Conservation (phyloP, 495 filamentous ascomycete genomes). For the Ramalina peruviana region DNA sequence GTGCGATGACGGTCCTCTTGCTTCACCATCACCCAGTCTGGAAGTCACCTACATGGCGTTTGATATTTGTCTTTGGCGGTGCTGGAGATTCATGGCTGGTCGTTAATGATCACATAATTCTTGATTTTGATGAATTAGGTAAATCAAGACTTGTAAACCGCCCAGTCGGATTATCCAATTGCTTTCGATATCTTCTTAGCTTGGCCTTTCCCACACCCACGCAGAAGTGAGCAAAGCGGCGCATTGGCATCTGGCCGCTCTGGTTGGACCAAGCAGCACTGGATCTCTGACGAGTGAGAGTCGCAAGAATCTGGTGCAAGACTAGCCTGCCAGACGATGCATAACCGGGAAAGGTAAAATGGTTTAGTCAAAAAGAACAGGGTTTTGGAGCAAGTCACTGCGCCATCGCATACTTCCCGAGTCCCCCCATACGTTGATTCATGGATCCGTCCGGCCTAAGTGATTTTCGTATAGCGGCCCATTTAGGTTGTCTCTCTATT, state of each 20-base stretch:
- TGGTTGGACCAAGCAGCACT: constrained; percentile 12
- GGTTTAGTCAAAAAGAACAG: background rate
- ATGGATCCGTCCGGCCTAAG: constrained; percentile 13
- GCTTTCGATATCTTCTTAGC: too few relatives aligned
- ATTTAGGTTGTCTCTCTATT: constrained; percentile 11
- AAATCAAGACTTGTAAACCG: too few relatives aligned
- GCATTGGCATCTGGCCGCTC: background rate
- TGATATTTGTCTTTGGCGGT: too few relatives aligned
- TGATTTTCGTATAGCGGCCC: constrained; percentile 1
- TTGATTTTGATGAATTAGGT: too few relatives aligned
- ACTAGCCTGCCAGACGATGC: constrained; percentile 16
- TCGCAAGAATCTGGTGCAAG: background rate
- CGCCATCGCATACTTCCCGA: constrained; percentile 19
- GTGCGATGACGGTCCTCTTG: background rate
- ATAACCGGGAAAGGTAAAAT: constrained; percentile 3
- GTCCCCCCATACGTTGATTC: constrained; percentile 13
- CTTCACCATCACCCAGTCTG: background rate
- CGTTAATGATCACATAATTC: too few relatives aligned
- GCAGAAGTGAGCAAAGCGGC: too few relatives aligned
- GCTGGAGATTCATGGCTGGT: too few relatives aligned
- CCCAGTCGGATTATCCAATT: too few relatives aligned
- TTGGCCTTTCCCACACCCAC: too few relatives aligned
- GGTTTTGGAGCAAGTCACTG: constrained; percentile 11
- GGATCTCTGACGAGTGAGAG: constrained; percentile 12
- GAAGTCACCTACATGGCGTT: too few relatives aligned